These are phyloP conservation scores for Marasmius sp. DNA, from an alignment of 1,284 basidiomycete species.

Conservation along the genomic window DNA sequence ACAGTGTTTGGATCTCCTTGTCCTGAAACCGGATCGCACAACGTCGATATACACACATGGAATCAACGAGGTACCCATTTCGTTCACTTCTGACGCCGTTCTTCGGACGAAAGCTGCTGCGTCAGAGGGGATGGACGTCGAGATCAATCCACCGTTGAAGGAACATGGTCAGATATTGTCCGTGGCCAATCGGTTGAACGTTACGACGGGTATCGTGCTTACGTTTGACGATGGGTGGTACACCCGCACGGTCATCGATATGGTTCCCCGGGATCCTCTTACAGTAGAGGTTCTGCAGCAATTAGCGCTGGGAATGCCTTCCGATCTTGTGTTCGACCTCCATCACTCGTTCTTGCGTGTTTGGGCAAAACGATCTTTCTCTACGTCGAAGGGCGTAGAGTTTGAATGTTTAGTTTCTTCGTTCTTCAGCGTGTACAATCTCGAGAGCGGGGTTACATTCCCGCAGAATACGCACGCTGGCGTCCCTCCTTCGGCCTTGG, in stretches of 20 bases:
- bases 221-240: conserved; percentile 48
- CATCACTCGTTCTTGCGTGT: conserved; percentile 56
- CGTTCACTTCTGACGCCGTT: conserved; percentile 26
- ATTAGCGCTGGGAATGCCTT: conserved; percentile 59
- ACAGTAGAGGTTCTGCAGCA: conserved; percentile 61
- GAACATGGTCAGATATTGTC: conserved; percentile 32
- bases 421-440: conserved; percentile 49
- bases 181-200: conserved; percentile 34
- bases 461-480: conserved; percentile 22
- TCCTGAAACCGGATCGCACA: conserved; percentile 53
- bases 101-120: conserved; percentile 13
- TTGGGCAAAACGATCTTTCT: conserved; percentile 49
- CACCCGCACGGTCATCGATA: conserved; percentile 46
- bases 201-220: conserved; percentile 45
- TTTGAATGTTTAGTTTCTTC: conserved; percentile 56
- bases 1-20: conserved; percentile 65
- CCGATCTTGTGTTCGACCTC: conserved; percentile 53
- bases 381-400: conserved; percentile 45
- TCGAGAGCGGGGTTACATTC: conserved; percentile 27
- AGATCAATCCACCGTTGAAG: conserved; percentile 15
- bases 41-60: conserved; percentile 65
- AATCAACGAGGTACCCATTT: conserved; percentile 41
- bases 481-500: conserved; percentile 14
- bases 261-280: conserved; percentile 50
- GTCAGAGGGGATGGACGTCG: conserved; percentile 21